These are phyloP conservation scores for Citrus medica DNA, from an alignment of 345 rosid genomes.

Conservation along the genomic window DNA sequence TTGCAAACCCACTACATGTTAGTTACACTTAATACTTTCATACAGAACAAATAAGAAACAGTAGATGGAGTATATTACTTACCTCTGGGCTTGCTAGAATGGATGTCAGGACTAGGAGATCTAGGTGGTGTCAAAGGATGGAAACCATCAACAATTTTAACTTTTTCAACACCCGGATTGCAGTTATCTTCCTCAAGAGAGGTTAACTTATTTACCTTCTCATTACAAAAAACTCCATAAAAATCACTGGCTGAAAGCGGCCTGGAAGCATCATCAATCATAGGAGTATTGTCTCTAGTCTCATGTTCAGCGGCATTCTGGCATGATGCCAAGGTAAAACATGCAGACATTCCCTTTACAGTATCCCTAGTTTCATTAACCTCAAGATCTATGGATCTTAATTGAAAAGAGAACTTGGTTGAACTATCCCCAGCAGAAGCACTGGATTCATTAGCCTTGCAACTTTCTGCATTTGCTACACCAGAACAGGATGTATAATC, in stretches of 20 bases:
- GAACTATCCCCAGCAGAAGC: constrained; percentile 22
- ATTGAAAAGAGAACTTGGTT: constrained; percentile 6
- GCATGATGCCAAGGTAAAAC: neutral
- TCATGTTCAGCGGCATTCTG: constrained; percentile 4
- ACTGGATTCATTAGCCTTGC: constrained; percentile 21
- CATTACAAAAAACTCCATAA: constrained; percentile 9
- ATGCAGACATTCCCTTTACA: constrained; percentile 7
- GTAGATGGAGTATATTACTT: neutral
- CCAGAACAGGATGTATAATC: constrained; percentile 24
- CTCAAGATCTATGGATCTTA: constrained; percentile 13
- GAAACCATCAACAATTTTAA: constrained; percentile 19
- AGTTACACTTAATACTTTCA: neutral
- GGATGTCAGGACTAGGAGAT: constrained; percentile 24
- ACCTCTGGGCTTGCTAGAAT: constrained; percentile 42
- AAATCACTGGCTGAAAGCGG: constrained; percentile 9
- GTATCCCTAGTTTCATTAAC: constrained; percentile 5
- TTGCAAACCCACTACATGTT: constrained; percentile 5
- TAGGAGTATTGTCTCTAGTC: constrained; percentile 17
- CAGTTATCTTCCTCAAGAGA: constrained; percentile 16
- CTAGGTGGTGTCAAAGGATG: constrained; percentile 21
- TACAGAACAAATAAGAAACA: neutral
- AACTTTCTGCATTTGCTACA: constrained; percentile 13
- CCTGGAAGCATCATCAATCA: constrained; percentile 26
- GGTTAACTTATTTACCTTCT: constrained; percentile 9
- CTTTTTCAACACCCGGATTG: constrained; percentile 11